Base-by-base conservation (phyloP, 192 early-diverging fungal genomes). In the Glomus cerebriforme region DNA sequence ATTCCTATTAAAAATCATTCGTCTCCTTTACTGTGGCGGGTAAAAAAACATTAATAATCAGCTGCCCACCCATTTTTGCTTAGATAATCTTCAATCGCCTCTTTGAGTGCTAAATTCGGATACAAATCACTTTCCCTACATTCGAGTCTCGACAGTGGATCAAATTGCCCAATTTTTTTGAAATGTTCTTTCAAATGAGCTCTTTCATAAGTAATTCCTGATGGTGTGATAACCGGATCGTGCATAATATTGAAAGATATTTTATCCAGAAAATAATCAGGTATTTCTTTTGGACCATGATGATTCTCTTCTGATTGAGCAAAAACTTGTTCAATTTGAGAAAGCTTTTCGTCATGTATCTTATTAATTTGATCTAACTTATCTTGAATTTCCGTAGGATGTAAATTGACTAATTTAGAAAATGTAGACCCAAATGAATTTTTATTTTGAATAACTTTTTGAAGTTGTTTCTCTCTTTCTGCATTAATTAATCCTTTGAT, bases 231-330 rank as follows among this genome's bases (percentile, higher is more conserved):
- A 19, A 93, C 89, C 2, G 94, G 90, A 83, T 95, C 94, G 45
- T 90, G 89, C 93, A 96, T 95, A 37, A 95, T 82, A 72, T 95
- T 92, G 75, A 95, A 96, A 5, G 88, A 90, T 32, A 96, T 94
- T 80, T 94, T 90, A 29, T 86, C 92, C 59, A 86, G 59, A 71
- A 92, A 87, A 71, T 86, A 84, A 47, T 93, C 91, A 12, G 92
- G 91, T 3, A 91, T 87, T 45, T 88, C 82, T 24, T 81, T 24
- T 7, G 75, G 75, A 8, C 49, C 7, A 29, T 31, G 26, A 29
- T 31, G 26, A 70, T 86, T 83, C 69, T 89, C 86, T 58, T 90
- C 82, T 7, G 87, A 85, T 54, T 88, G 82, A 76, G 59, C 68
- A 85, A 94, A 85, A 34, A 93, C 80, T 34, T 82, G 68, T 64